These are phyloP conservation scores for Liriodendron chinense DNA, from an alignment of 164 flowering plant genomes.

Conservation along the genomic window DNA sequence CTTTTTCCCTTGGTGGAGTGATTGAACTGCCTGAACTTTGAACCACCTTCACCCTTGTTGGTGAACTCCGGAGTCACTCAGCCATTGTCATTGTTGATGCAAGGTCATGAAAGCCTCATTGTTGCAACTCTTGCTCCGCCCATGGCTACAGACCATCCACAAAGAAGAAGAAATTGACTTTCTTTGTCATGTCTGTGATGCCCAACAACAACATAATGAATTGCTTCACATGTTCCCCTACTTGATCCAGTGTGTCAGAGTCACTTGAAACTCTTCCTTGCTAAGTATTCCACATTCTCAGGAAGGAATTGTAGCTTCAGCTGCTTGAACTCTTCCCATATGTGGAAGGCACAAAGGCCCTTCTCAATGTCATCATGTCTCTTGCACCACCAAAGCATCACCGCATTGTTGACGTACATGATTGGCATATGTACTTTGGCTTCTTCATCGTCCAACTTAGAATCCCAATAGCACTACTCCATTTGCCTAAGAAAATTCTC, in stretches of 20 bases:
- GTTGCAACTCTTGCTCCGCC: not conserved
- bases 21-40: too few species aligned
- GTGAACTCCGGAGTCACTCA: not conserved
- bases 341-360: not conserved
- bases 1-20: too few species aligned
- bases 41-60: too few species aligned
- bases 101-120: not conserved
- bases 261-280: not conserved
- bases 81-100: not conserved
- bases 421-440: not conserved
- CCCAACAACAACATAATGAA: not conserved
- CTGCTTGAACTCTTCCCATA: not conserved
- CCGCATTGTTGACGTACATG: not conserved
- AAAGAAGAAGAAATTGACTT: not conserved
- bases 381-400: not conserved
- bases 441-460: not conserved
- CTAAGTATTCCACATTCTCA: not conserved
- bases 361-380: not conserved
- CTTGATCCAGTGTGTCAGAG: not conserved
- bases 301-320: not conserved
- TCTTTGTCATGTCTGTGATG: not conserved
- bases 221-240: not conserved
- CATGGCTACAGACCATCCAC: not conserved
- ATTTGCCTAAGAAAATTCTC: not conserved
- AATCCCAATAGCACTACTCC: not conserved